Base-by-base conservation (phyloP, 2,329 filamentous ascomycete genomes). In the Blumeria hordei region DNA sequence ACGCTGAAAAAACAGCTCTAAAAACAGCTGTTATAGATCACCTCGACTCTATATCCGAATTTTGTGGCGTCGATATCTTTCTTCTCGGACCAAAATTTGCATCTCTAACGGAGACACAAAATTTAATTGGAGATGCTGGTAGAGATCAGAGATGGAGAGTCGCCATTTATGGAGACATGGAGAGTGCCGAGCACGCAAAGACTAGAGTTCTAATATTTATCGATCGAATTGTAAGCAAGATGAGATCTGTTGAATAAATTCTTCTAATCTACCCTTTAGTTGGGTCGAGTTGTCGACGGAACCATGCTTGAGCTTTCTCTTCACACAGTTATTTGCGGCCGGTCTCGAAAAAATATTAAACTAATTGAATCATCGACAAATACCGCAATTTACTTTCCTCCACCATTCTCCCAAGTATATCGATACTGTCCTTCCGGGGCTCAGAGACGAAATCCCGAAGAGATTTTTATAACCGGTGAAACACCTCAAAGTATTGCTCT, bases 331-430 rank as follows among this genome's bases (percentile, higher is more conserved):
- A 81, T 96, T 53, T 95, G 88, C 67, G 92, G 92, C 52, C 85
- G 92, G 52, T 90, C 88, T 62, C 79, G 92, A 62, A 94, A 94
- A 72, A 95, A 95, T 67, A 94, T 98, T 71, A 96, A 96, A 72
- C 72, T 92, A 63, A 95, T 98, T 64, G 92, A 98, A 69, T 94
- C 92, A 12, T 80, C 84, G 33, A 96, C 92, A 12, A 87, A 88
- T 63, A 96, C 92, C 8, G 90, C 92, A 59, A 96, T 98, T 63
- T 98, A 98, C 70, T 96, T 98, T 65, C 92, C 92, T 33, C 88
- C 88, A 7, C 84, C 90, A 0, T 96, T 96, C 66, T 88, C 90
- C 12, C 81, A 83, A 57, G 81, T 95, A 60, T 95, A 92, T 65
- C 84, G 86, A 57, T 98, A 94, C 67, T 85, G 81, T 54, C 88